Percentiles rank a stretch among this genome's conserved stretches.
Evolutionary conservation across 371 early-diverging fungal genomes (phyloP).

Genomic region (Mucor mucedo): DNA sequence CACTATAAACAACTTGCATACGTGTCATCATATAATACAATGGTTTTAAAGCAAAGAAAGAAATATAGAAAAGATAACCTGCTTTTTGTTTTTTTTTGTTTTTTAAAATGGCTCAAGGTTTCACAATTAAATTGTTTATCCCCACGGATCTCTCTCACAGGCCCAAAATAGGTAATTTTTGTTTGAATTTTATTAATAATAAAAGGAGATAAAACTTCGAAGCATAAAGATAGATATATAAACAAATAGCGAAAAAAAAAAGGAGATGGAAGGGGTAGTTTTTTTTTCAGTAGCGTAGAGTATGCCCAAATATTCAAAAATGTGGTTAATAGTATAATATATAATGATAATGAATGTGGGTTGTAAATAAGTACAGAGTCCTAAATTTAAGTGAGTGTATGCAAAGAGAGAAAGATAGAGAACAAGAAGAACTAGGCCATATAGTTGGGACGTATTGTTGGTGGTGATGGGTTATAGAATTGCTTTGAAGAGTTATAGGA

Average conservation of each 20-base stretch:
- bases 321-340: background rate
- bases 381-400: too few species aligned
- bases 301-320: background rate
- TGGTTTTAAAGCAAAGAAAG: background rate
- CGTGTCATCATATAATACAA: background rate
- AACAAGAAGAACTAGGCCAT: background rate
- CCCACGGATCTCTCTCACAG: background rate
- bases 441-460: background rate
- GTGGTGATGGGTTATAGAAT: background rate
- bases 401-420: background rate
- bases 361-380: background rate
- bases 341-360: background rate
- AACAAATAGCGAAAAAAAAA: too few species aligned
- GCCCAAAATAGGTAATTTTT: constrained; percentile 4
- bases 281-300: background rate
- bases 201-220: background rate
- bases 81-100: background rate
- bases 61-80: too few species aligned
- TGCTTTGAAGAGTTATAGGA: background rate
- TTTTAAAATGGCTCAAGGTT: too few species aligned
- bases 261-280: too few species aligned
- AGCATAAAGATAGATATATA: too few species aligned
- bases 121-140: too few species aligned
- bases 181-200: background rate
- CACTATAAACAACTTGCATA: constrained; percentile 53